Evolutionary conservation across 305 asterid species (phyloP), one percentile per base, ranked within the genome.

Genomic region (Salvia sclarea): DNA sequence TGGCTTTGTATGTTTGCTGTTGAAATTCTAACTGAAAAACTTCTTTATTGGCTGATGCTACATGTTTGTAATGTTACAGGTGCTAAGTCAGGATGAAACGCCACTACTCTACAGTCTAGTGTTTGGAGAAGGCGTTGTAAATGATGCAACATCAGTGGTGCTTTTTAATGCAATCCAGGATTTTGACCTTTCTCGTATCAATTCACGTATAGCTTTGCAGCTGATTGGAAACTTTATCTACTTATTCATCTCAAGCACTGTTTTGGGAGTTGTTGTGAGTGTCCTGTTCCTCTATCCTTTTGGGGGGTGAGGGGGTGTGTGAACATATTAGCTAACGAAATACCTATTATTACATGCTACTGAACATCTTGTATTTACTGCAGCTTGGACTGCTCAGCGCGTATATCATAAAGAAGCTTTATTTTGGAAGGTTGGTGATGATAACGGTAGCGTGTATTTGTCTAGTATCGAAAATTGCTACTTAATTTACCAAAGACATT

Each of bases 311-410:
- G 41, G 35, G 35, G 0, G 17, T 38, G 44, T 38, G 44, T 40
- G 53, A 61, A 48, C 53, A 48, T 48, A 31, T 31, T 54, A 44
- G 30, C 61, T 65, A 64, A 67, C 40, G 43, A 25, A 41, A 40
- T 66, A n/a, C 22, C 28, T 14, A 45, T 63, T 28, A 28, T 53
- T 59, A 14, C 65, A 31, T 37, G 37, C 67, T 67, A 12, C 61
- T 47, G 11, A 52, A 69, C 68, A 64, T 38, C 54, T 41, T 35
- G 76, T 52, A 69, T 70, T 45, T 59, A 25, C 75, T 72, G 69
- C 83, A 88, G 95, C 55, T 79, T 65, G 95, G 95, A 77, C 76
- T 88, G 63, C 82, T 85, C 55, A 88, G 95, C 38, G 95, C 95
- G 21, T 88, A 80, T 57, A 61, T 78, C 76, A 88, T 88, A 72